These are phyloP conservation scores for Populus nigra DNA, from an alignment of 345 rosid species.

Conservation along the genomic window DNA sequence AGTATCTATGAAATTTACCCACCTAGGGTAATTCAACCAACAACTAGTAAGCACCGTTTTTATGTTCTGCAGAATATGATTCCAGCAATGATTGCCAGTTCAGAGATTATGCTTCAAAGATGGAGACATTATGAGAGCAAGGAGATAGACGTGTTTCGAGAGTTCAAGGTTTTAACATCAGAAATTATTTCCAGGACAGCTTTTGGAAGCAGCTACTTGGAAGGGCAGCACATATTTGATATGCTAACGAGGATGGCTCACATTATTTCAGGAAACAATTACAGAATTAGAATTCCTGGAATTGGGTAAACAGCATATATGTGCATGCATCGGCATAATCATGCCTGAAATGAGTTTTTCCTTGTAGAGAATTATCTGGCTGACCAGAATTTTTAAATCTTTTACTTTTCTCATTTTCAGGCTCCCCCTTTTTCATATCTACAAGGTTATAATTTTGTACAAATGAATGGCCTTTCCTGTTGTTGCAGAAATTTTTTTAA, in stretches of 20 bases:
- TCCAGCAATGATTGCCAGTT: constrained; percentile 38
- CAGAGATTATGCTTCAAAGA: constrained; percentile 45
- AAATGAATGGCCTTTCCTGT: neutral
- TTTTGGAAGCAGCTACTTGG: constrained; percentile 46
- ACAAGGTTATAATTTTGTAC: neutral
- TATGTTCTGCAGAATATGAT: constrained; percentile 27
- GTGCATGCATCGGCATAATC: neutral
- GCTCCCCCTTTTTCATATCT: neutral
- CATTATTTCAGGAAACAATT: constrained; percentile 12
- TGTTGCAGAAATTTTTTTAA: constrained; percentile 26
- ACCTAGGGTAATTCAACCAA: neutral
- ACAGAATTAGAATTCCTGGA: constrained; percentile 28
- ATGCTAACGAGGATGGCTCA: constrained; percentile 23
- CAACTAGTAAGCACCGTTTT: neutral
- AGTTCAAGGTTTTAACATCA: constrained; percentile 38
- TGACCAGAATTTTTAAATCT: neutral
- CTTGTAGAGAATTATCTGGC: neutral
- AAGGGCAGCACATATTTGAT: constrained; percentile 40
- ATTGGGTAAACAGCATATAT: neutral
- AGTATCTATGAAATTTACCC: neutral
- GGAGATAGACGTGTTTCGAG: constrained; percentile 41
- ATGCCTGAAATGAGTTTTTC: neutral
- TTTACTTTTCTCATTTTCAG: neutral
- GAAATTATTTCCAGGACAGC: constrained; percentile 52
- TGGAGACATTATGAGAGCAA: constrained; percentile 32